Evolutionary conservation across 495 filamentous ascomycete species (phyloP), one percentile per base, ranked within the genome.

Genomic region (Hyaloscypha bicolor): DNA sequence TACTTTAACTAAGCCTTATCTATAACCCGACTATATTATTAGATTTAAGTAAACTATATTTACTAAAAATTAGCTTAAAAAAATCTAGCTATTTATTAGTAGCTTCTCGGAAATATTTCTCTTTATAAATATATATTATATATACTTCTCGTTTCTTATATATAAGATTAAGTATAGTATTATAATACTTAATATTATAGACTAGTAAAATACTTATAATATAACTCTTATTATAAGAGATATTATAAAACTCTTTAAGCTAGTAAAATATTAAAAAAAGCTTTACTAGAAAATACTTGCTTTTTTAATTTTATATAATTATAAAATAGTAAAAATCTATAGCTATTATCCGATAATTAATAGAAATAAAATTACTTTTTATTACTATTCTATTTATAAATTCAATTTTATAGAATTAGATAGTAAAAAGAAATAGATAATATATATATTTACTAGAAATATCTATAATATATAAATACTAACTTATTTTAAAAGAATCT

Each of bases 81-180:
- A 76, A 71, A 67, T 83, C 2, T 31, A 69, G 51, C 79, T 78
- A 12, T 75, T 79, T 33, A 61, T 82, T 32, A 76, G 76, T 58
- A 68, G 74, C 56, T 52, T 69, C n/a, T 11, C 63, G 16, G 37
- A 62, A 25, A 58, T 51, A 9, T 69, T 25, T 30, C n/a, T 59
- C 31, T 59, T 59, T 35, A 75, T 79, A 66, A 76, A 71, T 45
- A 82, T 76, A 19, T 75, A 71, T 48, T 73, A 76, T 8, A 81
- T 80, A 69, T 80, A 79, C 71, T 79, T 81, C 67, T 75, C 77
- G 11, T 81, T 82, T 57, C 67, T 81, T 2, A 77, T 76, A 0
- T 78, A 73, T 62, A 74, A 81, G 61, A 74, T 79, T 5, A 81
- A 79, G 64, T 78, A 69, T n/a, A 25, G 48, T 25, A 14, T 14